Evolutionary conservation across 192 early-diverging fungal species (phyloP).

Genomic region (Geranomyces michiganensis): DNA sequence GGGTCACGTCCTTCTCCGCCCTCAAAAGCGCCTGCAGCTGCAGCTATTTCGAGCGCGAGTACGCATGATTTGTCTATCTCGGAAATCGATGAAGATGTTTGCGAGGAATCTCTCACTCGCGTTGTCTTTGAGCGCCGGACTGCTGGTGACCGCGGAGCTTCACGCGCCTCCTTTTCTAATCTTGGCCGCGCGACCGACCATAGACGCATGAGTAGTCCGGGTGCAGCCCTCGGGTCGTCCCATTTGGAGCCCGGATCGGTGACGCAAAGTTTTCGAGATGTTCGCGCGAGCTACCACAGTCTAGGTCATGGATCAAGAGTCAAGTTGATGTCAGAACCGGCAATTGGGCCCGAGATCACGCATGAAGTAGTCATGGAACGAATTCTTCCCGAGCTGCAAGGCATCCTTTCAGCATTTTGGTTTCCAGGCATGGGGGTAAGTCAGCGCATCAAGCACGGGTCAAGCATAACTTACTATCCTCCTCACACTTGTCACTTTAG

Average conservation of each 20-base stretch:
- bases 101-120: constrained; percentile 2
- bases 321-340: background rate
- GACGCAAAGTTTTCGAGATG: too few relatives aligned
- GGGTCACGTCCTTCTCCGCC: background rate
- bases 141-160: background rate
- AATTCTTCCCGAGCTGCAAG: constrained; percentile 34
- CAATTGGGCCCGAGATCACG: background rate
- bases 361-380: constrained; percentile 25
- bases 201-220: background rate
- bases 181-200: background rate
- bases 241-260: too few relatives aligned
- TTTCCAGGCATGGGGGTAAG: constrained; percentile 51
- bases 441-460: constrained; percentile 13
- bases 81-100: background rate
- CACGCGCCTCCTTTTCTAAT: background rate
- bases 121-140: background rate
- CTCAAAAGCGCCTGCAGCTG: background rate
- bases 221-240: too few relatives aligned
- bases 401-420: constrained; percentile 42
- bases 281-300: background rate
- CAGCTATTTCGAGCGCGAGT: too few relatives aligned
- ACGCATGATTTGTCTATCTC: too few relatives aligned
- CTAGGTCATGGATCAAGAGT: background rate
- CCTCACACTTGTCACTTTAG: constrained; percentile 11
- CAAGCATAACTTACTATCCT: too few relatives aligned